A percentile compares a stretch with the other conserved stretches of the same genome.
These are phyloP conservation scores for Cicer pinnatifidum DNA, from an alignment of 306 rosid species.

Conservation along the genomic window DNA sequence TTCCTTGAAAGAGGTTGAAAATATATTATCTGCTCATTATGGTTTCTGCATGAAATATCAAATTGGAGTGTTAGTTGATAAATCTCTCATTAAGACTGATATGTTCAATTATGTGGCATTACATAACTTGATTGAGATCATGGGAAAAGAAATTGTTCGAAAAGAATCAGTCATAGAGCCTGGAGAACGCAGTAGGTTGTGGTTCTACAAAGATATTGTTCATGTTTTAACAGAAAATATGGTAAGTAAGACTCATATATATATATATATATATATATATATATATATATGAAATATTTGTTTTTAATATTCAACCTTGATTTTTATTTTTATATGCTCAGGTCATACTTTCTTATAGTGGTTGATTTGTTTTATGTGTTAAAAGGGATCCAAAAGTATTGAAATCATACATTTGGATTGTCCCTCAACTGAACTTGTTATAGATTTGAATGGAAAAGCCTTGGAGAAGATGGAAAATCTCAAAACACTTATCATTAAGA, in stretches of 20 bases:
- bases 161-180: neutral
- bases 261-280: neutral
- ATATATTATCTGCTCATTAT: neutral
- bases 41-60: neutral
- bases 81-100: neutral
- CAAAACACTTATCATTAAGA: neutral
- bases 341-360: neutral
- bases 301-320: neutral
- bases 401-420: neutral
- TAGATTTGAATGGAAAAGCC: neutral
- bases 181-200: slow-evolving; percentile 30
- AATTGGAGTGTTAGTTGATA: neutral
- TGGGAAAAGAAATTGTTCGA: slow-evolving; percentile 18
- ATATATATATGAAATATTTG: neutral
- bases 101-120: accelerated
- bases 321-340: neutral
- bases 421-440: neutral
- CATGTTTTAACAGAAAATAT: neutral
- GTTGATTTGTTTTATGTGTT: neutral
- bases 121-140: neutral
- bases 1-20: neutral
- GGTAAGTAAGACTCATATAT: neutral
- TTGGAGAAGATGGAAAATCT: neutral
- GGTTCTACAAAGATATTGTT: neutral
- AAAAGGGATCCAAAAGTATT: neutral